Base-by-base conservation (phyloP, 2,329 filamentous ascomycete genomes). In the Ascocoryne sarcoides region DNA sequence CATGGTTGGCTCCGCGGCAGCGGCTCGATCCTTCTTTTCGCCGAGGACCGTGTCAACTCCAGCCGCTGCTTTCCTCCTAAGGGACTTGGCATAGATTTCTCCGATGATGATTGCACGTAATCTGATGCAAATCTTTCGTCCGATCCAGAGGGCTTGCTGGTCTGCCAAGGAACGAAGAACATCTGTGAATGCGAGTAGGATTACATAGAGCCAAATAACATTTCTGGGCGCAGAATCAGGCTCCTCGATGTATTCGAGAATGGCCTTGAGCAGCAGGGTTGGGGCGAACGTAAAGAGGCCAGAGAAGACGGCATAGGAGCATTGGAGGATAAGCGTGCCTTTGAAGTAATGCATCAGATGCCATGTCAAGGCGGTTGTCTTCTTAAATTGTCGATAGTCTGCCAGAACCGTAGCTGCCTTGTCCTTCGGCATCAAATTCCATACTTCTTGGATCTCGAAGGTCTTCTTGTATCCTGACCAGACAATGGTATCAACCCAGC, bases 131-230 rank as follows among this genome's bases (percentile, higher is more conserved):
- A 96, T 84, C 62, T 88, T 95, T 41, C 92, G 82, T 12, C 92
- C 92, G 44, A 94, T 83, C 84, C 86, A 98, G 0, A 98, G 71
- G 7, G 87, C 85, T 61, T 92, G 84, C 15, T 84, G 85, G 61
- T 92, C 87, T 21, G 80, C 80, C 16, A 94, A 70, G 4, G 90
- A 92, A 43, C 88, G 84, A 17, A 92, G 66, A 30, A 84, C 72
- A 44, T 92, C 88, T 5, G 89, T 82, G 30, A 88, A 70, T 30
- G 94, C 90, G 5, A 98, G 75, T 2, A 95, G 71, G 34, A 94
- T 87, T 34, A 96, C 92, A 55, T 90, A 95, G 37, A 98, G 78
- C 92, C 92, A 98, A 16, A 94, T 80, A 14, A 95, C 88, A 59
- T 92, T 96, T 36, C 73, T 65, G 0, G 92, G 89, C 1, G 82